Conservation (phyloP, 116 monocot genomes). For the Iris pallida region DNA sequence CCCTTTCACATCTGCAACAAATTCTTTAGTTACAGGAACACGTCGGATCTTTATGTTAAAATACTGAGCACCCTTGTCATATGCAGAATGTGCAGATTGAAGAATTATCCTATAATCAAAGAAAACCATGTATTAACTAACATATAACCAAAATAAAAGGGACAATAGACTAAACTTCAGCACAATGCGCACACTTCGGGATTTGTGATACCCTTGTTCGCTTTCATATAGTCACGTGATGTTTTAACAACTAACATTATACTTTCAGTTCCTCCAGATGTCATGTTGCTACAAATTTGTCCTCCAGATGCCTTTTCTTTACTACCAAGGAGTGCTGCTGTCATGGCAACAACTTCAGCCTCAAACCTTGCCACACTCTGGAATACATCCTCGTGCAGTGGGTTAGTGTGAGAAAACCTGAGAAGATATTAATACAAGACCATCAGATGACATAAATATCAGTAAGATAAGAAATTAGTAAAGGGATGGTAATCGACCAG, state of each 20-base stretch:
- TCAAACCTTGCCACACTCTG: conserved; percentile 79
- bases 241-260: conserved; percentile 94
- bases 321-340: conserved; percentile 84
- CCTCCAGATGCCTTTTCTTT: conserved; percentile 83
- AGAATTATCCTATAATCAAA: conserved; percentile 73
- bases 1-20: conserved; percentile 79
- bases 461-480: too few species aligned
- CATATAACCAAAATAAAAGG: not conserved
- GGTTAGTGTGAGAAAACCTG: conserved; percentile 99
- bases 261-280: conserved; percentile 99
- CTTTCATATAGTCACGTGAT: conserved; percentile 93
- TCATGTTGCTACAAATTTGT: conserved; percentile 99
- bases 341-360: conserved; percentile 95
- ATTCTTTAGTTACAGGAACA: conserved; percentile 81
- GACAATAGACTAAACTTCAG: conserved; percentile 15
- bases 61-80: conserved; percentile 97
- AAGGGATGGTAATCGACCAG: too few species aligned
- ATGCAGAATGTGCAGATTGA: conserved; percentile 97
- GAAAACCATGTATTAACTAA: conserved; percentile 1
- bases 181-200: conserved; percentile 95
- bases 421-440: conserved; percentile 11
- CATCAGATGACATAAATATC: not conserved
- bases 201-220: conserved; percentile 71
- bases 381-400: conserved; percentile 94
- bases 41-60: conserved; percentile 85